Conservation (phyloP, 129 eudicot genomes). For the Tagetes patula region DNA sequence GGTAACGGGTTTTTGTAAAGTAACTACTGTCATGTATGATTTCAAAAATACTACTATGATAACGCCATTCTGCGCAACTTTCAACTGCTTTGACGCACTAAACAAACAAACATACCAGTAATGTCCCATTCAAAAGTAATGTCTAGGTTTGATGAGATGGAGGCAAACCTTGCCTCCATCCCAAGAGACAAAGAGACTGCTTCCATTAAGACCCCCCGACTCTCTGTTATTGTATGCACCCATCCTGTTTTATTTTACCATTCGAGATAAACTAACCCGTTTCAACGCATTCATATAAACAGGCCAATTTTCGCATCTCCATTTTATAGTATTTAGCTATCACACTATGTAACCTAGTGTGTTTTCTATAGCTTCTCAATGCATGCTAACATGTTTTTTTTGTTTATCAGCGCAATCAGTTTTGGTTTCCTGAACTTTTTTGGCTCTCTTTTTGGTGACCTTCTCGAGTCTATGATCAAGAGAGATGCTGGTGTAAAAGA, state of each 20-base stretch:
- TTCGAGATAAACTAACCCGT: background rate
- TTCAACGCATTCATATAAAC: background rate
- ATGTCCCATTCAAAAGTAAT: too few species aligned
- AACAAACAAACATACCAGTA: too few species aligned
- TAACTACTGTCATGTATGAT: background rate
- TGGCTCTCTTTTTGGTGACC: conserved; percentile 89
- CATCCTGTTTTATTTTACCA: background rate
- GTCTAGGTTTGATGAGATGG: too few species aligned
- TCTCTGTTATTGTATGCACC: background rate
- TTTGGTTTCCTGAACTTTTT: conserved; percentile 69
- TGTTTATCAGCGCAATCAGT: conserved; percentile 48
- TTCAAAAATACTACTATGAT: background rate
- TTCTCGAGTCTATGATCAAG: conserved; percentile 80
- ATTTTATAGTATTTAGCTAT: background rate
- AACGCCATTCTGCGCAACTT: background rate
- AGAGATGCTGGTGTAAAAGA: conserved; percentile 95
- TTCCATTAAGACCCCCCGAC: too few species aligned
- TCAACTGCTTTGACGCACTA: background rate
- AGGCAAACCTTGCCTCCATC: too few species aligned
- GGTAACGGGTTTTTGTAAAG: background rate
- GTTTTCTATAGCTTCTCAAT: background rate
- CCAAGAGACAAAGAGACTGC: too few species aligned
- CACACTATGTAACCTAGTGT: background rate
- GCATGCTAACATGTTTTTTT: background rate
- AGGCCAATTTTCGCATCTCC: background rate